A percentile compares a stretch with the other conserved stretches of the same genome.
Evolutionary conservation across 108 stramenopile species (phyloP).

Genomic region (Pseudonitzschia multiseries): DNA sequence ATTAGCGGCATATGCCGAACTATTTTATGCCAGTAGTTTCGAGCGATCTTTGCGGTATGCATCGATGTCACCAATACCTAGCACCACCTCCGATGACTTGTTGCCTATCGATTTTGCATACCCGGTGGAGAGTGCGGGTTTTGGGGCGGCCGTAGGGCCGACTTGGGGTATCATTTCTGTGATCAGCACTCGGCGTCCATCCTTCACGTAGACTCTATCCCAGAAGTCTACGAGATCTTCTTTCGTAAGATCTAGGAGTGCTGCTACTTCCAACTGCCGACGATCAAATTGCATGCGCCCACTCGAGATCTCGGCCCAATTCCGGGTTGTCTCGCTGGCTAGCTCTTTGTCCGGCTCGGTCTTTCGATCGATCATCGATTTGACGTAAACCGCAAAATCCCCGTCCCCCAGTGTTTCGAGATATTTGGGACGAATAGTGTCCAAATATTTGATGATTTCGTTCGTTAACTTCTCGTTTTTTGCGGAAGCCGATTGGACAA

Average conservation of each 20-base stretch:
- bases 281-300: constrained; percentile 78
- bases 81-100: constrained; percentile 21
- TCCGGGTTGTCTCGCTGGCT: constrained; percentile 71
- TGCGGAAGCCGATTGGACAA: constrained; percentile 66
- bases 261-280: constrained; percentile 61
- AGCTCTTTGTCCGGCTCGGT: constrained; percentile 84
- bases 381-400: constrained; percentile 67
- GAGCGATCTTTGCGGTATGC: constrained; percentile 42
- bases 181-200: constrained; percentile 60
- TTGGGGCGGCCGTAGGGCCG: constrained; percentile 54
- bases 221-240: constrained; percentile 76
- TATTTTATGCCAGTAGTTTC: constrained; percentile 1
- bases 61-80: constrained; percentile 74
- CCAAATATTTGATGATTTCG: constrained; percentile 57
- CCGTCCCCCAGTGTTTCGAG: constrained; percentile 52
- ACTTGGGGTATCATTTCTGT: constrained; percentile 66
- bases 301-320: constrained; percentile 81
- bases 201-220: constrained; percentile 54
- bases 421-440: constrained; percentile 42
- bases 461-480: constrained; percentile 37
- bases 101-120: constrained; percentile 19
- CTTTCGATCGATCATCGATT: constrained; percentile 73
- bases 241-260: constrained; percentile 64
- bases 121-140: constrained; percentile 52
- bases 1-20: neutral